Base-by-base conservation (phyloP, 306 rosid genomes). In the Prunus mongolica region DNA sequence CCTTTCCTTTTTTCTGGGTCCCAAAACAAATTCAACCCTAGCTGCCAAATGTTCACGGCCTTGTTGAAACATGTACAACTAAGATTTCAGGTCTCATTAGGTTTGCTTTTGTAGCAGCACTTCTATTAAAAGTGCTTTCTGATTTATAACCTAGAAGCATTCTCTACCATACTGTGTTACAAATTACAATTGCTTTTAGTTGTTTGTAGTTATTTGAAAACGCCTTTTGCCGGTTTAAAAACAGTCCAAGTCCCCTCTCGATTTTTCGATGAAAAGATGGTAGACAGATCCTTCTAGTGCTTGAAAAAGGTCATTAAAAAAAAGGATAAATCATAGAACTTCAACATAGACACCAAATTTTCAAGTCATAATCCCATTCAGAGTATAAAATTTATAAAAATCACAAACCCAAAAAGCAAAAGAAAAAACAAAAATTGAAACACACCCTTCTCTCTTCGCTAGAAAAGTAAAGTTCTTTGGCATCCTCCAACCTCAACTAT, bases 401-500 rank as follows among this genome's bases (percentile, higher is more conserved):
- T 3, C 54, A 71, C 34, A 2, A 30, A 73, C 56, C 24, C 22
- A 3, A 11, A 57, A 49, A 44, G n/a, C 22, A 15, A 38, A 54
- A 71, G 14, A 12, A 27, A 8, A 15, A 52, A 5, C 1, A 11
- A 2, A 18, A 55, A 56, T 5, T 5, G 19, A 0, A 46, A 46
- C 56, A 47, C 65, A 74, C 73, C 16, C 18, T 14, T 44, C 44
- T 72, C 70, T 18, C 65, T 28, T 75, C 74, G 64, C 86, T 78
- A 70, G 79, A 66, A 88, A 90, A 87, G 89, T 86, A 85, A 83
- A 87, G 83, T 80, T 74, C 76, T 62, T 79, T 84, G 78, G 49
- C 32, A 61, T 67, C 18, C 2, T 38, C 44, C 44, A 38, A 38
- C 9, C 44, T 38, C 44, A 38, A 38, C 44, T 2, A 20, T 52